Percentiles rank a stretch among this genome's conserved stretches.
phyloP scores from a whole-genome alignment of 345 rosid species.

The Populus alba region DNA sequence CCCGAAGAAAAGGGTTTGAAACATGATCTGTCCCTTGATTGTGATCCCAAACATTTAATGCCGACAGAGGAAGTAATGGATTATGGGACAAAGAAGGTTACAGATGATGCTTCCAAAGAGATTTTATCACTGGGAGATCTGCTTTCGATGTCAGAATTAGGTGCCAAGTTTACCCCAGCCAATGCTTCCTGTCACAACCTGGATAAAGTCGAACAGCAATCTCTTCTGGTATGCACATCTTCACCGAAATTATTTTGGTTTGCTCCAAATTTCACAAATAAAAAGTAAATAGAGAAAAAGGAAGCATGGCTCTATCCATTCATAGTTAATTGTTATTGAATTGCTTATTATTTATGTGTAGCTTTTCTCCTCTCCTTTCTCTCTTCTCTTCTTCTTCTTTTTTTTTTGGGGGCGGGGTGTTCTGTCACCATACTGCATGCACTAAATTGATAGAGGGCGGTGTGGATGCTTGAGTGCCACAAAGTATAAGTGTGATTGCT shows the following conservation, averaged over 20 bases:
- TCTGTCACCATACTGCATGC: not conserved
- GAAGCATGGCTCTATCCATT: not conserved
- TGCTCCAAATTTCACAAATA: not conserved
- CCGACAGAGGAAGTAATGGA: constrained; percentile 14
- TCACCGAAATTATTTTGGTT: not conserved
- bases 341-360: not conserved
- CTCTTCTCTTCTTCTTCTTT: not conserved
- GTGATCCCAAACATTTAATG: constrained; percentile 13
- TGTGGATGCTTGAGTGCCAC: not conserved
- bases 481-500: not conserved
- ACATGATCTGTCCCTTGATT: not conserved
- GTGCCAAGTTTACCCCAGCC: constrained; percentile 16
- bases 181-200: constrained; percentile 11
- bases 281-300: not conserved
- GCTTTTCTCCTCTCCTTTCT: not conserved
- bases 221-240: constrained; percentile 37
- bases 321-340: not conserved
- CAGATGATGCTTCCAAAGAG: constrained; percentile 20
- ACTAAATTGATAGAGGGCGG: not conserved
- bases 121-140: constrained; percentile 45
- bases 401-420: not conserved
- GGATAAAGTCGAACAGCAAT: constrained; percentile 26
- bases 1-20: constrained; percentile 1
- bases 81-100: constrained; percentile 6
- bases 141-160: constrained; percentile 33